Base-by-base conservation (phyloP, 2,329 filamentous ascomycete species). In the Penicillium sp. region DNA sequence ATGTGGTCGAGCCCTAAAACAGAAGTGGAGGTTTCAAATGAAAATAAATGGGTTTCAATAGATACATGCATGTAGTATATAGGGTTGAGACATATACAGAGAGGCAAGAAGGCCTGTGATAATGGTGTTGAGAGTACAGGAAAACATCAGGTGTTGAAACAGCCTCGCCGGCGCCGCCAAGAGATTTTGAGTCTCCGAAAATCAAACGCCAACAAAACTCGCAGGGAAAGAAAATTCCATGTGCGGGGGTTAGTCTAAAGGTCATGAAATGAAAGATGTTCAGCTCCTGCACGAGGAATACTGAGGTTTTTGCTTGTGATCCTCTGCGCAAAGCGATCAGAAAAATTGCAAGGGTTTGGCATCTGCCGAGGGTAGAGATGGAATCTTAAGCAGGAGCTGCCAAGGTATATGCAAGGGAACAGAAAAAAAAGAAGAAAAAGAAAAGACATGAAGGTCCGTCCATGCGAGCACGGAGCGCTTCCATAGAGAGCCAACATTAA, bases 91-190 rank as follows among this genome's bases (percentile, higher is more conserved):
- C 47, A 61, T 56, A 52, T 51, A 54, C 47, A 54, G 24, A 46
- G 48, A 39, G 32, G 40, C 36, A n/a, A 36, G 41, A 34, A 20
- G 48, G 44, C 46, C 41, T 44, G 29, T 45, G 24, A 47, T 59
- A 43, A 52, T 29, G 5, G 32, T 52, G 39, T 55, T 54, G 46
- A 58, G 37, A 47, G 50, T 52, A 58, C 42, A 55, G 21, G 7
- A 49, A 49, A 57, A 55, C 41, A 15, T 59, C 51, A 61, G 60
- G 58, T 65, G 62, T 64, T 65, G 61, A 64, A 64, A 63, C 55
- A 59, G 49, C 61, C 58, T 55, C 51, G 45, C 51, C 34, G 51
- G 42, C 54, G 30, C 48, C 52, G 54, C 43, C 37, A 51, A 45
- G 37, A 55, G 48, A 49, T 32, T 37, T 54, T 50, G 37, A 47